phyloP scores from a whole-genome alignment of 768 basidiomycete genomes.

The Strobilomyces confusus region DNA sequence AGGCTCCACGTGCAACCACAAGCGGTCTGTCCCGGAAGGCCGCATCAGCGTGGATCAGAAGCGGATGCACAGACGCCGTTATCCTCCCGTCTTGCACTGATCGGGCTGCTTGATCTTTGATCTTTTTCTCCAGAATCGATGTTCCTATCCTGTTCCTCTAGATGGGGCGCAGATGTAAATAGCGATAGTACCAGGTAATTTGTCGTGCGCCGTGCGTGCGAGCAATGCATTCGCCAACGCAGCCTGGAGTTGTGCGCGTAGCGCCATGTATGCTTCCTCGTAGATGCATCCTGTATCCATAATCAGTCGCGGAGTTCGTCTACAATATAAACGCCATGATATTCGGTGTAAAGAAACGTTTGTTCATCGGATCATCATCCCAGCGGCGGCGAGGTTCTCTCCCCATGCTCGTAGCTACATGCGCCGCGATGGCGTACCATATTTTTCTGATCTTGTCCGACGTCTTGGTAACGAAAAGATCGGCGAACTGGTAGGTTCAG shows the following conservation, averaged over 20 bases:
- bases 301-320: neutral
- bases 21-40: conserved; percentile 6
- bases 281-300: conserved; percentile 7
- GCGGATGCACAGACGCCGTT: conserved; percentile 19
- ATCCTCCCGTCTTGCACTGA: conserved; percentile 11
- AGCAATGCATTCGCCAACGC: conserved; percentile 1
- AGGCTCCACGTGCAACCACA: conserved; percentile 8
- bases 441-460: too few species aligned
- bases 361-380: too few species aligned
- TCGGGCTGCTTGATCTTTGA: neutral
- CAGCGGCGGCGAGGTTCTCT: too few species aligned
- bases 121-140: neutral
- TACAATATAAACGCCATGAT: too few species aligned
- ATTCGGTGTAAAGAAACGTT: too few species aligned
- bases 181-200: neutral
- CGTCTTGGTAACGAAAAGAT: too few species aligned
- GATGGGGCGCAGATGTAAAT: conserved; percentile 5
- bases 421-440: too few species aligned
- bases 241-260: conserved; percentile 6
- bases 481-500: too few species aligned
- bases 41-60: neutral
- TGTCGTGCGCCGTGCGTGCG: neutral
- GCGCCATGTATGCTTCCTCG: neutral
- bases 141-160: neutral
- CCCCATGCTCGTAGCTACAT: too few species aligned